These are phyloP conservation scores for Candida yuanshanica DNA, from an alignment of 805 yeast genomes.

Conservation along the genomic window DNA sequence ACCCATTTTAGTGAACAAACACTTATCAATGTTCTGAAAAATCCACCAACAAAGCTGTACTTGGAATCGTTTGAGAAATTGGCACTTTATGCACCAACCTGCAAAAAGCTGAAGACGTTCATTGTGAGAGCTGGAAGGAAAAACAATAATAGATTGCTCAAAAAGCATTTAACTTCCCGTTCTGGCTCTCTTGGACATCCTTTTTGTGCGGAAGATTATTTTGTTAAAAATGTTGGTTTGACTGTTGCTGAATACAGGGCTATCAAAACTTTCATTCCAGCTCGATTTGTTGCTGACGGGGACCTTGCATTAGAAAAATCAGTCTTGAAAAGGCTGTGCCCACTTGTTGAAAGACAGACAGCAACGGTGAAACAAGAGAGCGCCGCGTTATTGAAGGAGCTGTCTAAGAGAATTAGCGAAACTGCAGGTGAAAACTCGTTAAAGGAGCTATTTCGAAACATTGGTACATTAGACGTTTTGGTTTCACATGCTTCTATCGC, in stretches of 20 bases:
- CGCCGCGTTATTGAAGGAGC: not conserved
- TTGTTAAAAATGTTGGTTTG: not conserved
- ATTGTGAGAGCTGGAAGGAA: too few species aligned
- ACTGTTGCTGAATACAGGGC: not conserved
- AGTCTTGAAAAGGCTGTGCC: not conserved
- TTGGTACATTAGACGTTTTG: not conserved
- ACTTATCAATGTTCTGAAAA: not conserved
- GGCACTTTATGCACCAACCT: too few species aligned
- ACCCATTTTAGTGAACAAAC: not conserved
- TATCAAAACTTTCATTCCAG: not conserved
- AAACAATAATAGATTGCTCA: too few species aligned
- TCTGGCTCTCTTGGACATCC: too few species aligned
- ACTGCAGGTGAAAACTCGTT: not conserved
- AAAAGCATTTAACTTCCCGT: too few species aligned
- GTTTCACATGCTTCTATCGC: not conserved
- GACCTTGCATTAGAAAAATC: not conserved
- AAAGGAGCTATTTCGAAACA: not conserved
- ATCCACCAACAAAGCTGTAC: not conserved
- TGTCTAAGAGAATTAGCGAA: not conserved
- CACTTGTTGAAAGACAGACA: not conserved
- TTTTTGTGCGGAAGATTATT: not conserved
- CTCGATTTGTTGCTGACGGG: not conserved
- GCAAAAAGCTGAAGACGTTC: too few species aligned
- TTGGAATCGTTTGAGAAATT: not conserved
- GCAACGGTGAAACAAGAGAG: not conserved